A percentile compares a stretch with the other conserved stretches of the same genome.
These are phyloP conservation scores for Aspergillus ostianus DNA, from an alignment of 495 filamentous ascomycete genomes.

Conservation along the genomic window DNA sequence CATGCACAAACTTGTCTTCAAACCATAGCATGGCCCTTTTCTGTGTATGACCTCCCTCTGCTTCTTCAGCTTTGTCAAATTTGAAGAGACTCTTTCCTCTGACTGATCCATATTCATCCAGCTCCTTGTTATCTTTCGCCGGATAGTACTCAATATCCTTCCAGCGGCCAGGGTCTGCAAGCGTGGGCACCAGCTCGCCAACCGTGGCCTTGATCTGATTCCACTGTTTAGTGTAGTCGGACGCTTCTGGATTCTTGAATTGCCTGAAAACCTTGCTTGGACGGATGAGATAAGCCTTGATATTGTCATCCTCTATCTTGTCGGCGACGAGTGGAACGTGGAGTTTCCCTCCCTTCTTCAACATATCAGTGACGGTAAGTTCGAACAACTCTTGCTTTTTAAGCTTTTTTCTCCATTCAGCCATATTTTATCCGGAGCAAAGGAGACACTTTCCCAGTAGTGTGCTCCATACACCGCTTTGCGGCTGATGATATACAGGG, in stretches of 20 bases:
- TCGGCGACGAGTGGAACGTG: neutral
- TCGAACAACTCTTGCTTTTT: too few species aligned
- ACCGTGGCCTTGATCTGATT: neutral
- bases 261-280: neutral
- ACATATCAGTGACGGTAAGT: neutral
- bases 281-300: slow-evolving; percentile 1
- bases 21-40: neutral
- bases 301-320: slow-evolving; percentile 2
- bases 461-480: slow-evolving; percentile 9
- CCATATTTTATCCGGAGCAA: too few species aligned
- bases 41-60: neutral
- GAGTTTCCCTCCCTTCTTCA: neutral
- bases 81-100: slow-evolving; percentile 6
- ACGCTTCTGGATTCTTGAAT: neutral
- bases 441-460: slow-evolving; percentile 12
- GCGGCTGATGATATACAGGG: slow-evolving; percentile 14
- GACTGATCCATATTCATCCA: too few species aligned
- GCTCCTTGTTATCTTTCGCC: neutral
- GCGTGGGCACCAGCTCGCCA: neutral
- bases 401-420: too few species aligned
- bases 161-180: neutral
- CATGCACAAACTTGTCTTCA: neutral
- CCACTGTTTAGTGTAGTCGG: neutral
- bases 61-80: neutral
- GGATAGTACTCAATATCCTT: neutral